A percentile compares a stretch with the other conserved stretches of the same genome.
Evolutionary conservation across 306 rosid species (phyloP).

Genomic region (Casuarina equisetifolia): DNA sequence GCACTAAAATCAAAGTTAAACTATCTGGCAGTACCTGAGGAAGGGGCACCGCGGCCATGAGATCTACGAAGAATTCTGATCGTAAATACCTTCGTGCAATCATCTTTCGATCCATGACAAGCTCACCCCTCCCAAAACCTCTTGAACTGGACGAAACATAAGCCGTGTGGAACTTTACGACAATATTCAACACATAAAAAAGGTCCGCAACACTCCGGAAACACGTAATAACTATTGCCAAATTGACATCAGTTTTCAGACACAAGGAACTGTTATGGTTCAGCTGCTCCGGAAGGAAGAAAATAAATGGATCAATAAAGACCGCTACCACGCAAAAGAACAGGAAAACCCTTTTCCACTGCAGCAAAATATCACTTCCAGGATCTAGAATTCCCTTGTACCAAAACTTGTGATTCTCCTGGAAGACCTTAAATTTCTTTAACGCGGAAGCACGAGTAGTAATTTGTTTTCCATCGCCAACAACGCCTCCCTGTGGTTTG

Average conservation of each 20-base stretch:
- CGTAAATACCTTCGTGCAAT: constrained; percentile 66
- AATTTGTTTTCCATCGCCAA: constrained; percentile 33
- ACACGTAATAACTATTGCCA: constrained; percentile 70
- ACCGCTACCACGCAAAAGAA: constrained; percentile 67
- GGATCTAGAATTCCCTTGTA: constrained; percentile 76
- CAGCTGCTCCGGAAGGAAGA: constrained; percentile 68
- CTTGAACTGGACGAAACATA: constrained; percentile 80
- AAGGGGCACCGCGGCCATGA: constrained; percentile 81
- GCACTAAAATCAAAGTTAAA: neutral
- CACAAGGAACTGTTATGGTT: constrained; percentile 49
- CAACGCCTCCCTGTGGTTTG: constrained; percentile 32
- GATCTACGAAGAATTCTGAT: constrained; percentile 75
- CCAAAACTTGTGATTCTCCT: constrained; percentile 44
- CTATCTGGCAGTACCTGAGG: constrained; percentile 64
- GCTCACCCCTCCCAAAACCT: constrained; percentile 89
- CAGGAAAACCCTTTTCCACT: constrained; percentile 75
- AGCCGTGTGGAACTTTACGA: constrained; percentile 78
- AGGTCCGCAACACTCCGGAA: constrained; percentile 80
- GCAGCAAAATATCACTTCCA: constrained; percentile 65
- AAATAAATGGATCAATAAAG: constrained; percentile 84
- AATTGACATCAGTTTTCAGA: constrained; percentile 65
- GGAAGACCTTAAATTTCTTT: constrained; percentile 51
- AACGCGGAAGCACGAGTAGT: constrained; percentile 27
- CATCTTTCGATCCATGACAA: constrained; percentile 66
- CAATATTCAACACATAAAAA: constrained; percentile 65